Base-by-base conservation (phyloP, 495 filamentous ascomycete species). In the Tuber magnatum region DNA sequence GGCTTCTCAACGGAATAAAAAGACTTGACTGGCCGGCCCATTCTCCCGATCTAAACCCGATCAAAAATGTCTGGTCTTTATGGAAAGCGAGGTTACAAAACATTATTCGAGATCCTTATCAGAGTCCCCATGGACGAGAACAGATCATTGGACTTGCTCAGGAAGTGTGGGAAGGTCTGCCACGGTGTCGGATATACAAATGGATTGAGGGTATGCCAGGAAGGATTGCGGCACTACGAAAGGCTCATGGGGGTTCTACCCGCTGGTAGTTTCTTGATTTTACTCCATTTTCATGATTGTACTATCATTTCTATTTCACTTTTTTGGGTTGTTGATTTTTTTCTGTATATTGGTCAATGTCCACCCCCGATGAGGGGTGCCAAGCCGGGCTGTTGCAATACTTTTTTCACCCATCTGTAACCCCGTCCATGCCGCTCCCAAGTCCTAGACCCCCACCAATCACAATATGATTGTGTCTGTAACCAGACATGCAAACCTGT, bases 101-200 rank as follows among this genome's bases (percentile, higher is more conserved):
- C 18, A 43, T 14, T 43, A 14, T 74, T 2, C 18, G 39, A 42
- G 10, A 32, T 3, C 16, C 14, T 32, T 32, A 51, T n/a, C 70
- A 71, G 22, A 16, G 20, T 10, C 18, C 72, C 69, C 32, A 12
- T 12, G 68, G 40, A 9, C 22, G 28, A 42, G n/a, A 69, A 0
- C 43, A 71, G 8, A 61, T 77, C 44, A 77, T 71, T 56, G n/a
- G 41, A 20, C 68, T 43, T 20, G 69, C 42, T 10, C 41, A 74
- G n/a, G 9, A 71, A 18, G 75, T 77, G 16, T 77, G 43, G 71
- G 72, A 77, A 38, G 44, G 48, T 39, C 48, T 71, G 28, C 61
- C 32, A 3, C 74, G 72, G 68, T 0, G 18, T 51, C 4, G 18
- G 3, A 51, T 51, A 5, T 51, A 51, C n/a, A 24, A 20, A n/a